A percentile compares a stretch with the other conserved stretches of the same genome.
These are phyloP conservation scores for Sodiomyces alkalinus DNA, from an alignment of 2,329 filamentous ascomycete genomes.

Conservation along the genomic window DNA sequence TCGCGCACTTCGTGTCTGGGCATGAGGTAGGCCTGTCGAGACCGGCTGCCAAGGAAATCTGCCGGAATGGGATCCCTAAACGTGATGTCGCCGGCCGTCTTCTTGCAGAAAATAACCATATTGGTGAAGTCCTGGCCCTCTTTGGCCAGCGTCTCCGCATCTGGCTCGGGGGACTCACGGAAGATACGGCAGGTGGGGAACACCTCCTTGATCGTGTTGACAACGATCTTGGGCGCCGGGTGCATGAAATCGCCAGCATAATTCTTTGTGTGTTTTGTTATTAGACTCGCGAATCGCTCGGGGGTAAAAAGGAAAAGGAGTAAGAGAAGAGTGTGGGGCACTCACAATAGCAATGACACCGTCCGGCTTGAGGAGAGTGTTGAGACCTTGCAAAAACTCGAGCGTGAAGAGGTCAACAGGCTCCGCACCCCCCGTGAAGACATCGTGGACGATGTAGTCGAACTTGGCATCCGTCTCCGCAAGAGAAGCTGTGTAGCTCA, in stretches of 20 bases:
- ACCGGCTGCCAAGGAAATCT: conserved; percentile 60
- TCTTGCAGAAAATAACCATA: conserved; percentile 89
- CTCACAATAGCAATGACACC: conserved; percentile 80
- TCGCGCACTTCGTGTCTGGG: conserved; percentile 56
- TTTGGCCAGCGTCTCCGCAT: conserved; percentile 29
- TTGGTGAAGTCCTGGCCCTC: conserved; percentile 68
- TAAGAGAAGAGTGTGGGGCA: conserved; percentile 7
- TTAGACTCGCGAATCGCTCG: too few species aligned
- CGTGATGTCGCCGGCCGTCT: conserved; percentile 32
- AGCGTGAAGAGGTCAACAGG: conserved; percentile 76
- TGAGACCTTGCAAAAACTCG: conserved; percentile 63
- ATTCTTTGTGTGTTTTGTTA: conserved; percentile 40
- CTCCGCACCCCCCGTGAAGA: conserved; percentile 93
- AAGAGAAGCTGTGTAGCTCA: conserved; percentile 43
- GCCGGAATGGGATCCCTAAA: conserved; percentile 51
- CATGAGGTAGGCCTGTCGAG: conserved; percentile 53
- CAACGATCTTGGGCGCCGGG: conserved; percentile 60
- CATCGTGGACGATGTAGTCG: conserved; percentile 93
- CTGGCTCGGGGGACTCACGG: conserved; percentile 52
- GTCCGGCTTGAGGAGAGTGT: conserved; percentile 54
- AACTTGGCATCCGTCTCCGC: conserved; percentile 37
- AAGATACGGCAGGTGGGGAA: conserved; percentile 89
- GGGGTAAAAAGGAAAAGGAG: not conserved
- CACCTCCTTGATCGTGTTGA: conserved; percentile 66
- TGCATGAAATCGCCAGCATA: conserved; percentile 81